Evolutionary conservation across 805 yeast genomes (phyloP).

Genomic region (Kuraishia ogatae): DNA sequence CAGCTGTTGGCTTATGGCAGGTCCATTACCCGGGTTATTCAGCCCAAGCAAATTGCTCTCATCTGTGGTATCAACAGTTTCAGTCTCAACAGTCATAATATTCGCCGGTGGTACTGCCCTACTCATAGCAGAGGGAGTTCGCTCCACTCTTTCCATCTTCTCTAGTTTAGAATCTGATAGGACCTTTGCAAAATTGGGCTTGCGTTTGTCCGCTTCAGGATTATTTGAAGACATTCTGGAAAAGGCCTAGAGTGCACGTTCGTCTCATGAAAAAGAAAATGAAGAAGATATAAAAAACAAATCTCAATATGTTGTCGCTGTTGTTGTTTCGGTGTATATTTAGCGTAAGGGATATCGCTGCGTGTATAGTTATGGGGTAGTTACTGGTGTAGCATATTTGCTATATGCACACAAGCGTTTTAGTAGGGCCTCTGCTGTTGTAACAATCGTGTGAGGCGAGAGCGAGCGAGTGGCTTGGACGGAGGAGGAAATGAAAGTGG

Average conservation of each 20-base stretch:
- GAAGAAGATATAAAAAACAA: too few species aligned
- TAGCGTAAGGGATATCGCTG: too few species aligned
- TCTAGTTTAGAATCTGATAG: background rate
- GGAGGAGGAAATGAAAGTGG: too few species aligned
- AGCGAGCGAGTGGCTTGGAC: background rate
- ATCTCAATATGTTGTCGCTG: too few species aligned
- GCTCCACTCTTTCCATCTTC: background rate
- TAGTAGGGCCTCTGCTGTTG: background rate
- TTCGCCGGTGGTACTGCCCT: constrained; percentile 4
- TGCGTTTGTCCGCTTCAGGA: background rate
- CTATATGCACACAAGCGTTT: background rate
- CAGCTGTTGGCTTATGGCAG: background rate
- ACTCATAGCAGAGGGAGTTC: background rate
- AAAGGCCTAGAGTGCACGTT: background rate
- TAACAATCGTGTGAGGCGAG: background rate
- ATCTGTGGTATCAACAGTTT: constrained; percentile 40
- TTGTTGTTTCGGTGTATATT: too few species aligned
- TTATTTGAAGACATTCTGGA: background rate
- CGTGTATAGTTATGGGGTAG: too few species aligned
- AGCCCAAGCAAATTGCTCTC: background rate
- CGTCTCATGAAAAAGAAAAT: background rate
- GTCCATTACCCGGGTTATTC: background rate
- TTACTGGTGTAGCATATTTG: too few species aligned
- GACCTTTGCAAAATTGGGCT: background rate
- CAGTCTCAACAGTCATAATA: constrained; percentile 51